Base-by-base conservation (phyloP, 768 basidiomycete species). In the Auriscalpium orientale region DNA sequence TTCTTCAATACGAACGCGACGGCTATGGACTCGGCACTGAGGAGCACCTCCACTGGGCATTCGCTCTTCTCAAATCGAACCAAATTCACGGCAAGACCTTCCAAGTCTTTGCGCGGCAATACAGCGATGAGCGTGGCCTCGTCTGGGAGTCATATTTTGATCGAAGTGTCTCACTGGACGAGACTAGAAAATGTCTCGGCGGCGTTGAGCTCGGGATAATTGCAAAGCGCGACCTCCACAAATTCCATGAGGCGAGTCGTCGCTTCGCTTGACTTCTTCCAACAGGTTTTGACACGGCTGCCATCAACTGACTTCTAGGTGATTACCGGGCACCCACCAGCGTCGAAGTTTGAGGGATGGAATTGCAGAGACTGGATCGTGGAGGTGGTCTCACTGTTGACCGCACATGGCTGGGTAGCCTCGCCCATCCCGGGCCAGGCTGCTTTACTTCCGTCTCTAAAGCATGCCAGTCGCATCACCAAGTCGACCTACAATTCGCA, bases 1-100 rank as follows among this genome's bases (percentile, higher is more conserved):
- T 62, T 54, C 58, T 51, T 13, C 61, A 62, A 47, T 62, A 62
- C 56, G 51, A 59, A 51, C 50, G 58, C 56, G 61, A 57, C 46
- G 53, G 38, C 54, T 56, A 51, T 13, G 58, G 58, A 20, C 53
- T 57, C 43, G 58, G 58, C 8, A 54, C 56, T 43, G 61, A 62
- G 34, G 50, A 49, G 48, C 49, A 59, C 43, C 56, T 62, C 11
- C 61, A 62, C 58, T 62, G 61, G 61, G 61, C 55, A 12, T 56
- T 62, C 49, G 46, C 59, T 46, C 58, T 62, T 36, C 51, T 62
- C 56, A 62, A 58, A 43, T 54, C 55, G 44, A 49, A 40, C 11
- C 34, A 45, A 37, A 49, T 59, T 9, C 47, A 43, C 47, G 61
- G 61, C 43, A 58, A 53, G 11, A 56, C 56, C 38, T 62, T 62